phyloP scores from a whole-genome alignment of 768 basidiomycete genomes.

The Rubroboletus satanas region DNA sequence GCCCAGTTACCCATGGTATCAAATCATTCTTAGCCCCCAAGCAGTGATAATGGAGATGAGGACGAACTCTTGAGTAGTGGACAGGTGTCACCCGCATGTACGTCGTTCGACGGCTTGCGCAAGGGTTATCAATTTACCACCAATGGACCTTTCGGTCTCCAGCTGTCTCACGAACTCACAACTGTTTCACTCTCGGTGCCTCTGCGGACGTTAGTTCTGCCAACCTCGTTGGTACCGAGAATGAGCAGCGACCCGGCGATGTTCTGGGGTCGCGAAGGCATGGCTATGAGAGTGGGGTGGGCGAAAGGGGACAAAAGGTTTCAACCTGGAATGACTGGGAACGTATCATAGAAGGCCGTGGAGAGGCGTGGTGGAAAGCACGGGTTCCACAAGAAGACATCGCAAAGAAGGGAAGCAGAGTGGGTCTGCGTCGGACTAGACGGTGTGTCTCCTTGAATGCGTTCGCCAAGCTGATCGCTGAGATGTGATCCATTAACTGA shows the following conservation, averaged over 20 bases:
- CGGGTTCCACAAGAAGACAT: constrained; percentile 13
- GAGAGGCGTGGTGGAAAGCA: constrained; percentile 20
- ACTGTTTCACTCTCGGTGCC: constrained; percentile 23
- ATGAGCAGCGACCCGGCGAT: constrained; percentile 11
- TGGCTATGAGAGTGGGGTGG: background rate
- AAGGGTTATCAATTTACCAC: constrained; percentile 5
- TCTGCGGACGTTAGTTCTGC: constrained; percentile 31
- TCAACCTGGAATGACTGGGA: constrained; percentile 48
- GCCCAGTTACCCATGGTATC: background rate
- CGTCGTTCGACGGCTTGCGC: constrained; percentile 23
- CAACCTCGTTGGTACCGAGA: constrained; percentile 19
- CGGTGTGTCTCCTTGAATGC: constrained; percentile 10
- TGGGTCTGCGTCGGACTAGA: constrained; percentile 26
- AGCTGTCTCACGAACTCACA: constrained; percentile 25
- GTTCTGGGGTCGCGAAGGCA: background rate
- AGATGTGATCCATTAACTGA: background rate
- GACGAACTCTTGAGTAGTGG: constrained; percentile 76
- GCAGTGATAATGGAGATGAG: constrained; percentile 41
- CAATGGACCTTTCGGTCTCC: background rate
- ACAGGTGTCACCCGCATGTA: constrained; percentile 69
- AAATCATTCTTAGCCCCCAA: background rate
- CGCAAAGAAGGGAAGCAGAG: constrained; percentile 6
- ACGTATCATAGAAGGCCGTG: constrained; percentile 13
- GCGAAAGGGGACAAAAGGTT: constrained; percentile 32
- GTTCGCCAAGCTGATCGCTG: background rate